Base-by-base conservation (phyloP, 805 yeast species). In the Sungouiozyma ichnusensis region DNA sequence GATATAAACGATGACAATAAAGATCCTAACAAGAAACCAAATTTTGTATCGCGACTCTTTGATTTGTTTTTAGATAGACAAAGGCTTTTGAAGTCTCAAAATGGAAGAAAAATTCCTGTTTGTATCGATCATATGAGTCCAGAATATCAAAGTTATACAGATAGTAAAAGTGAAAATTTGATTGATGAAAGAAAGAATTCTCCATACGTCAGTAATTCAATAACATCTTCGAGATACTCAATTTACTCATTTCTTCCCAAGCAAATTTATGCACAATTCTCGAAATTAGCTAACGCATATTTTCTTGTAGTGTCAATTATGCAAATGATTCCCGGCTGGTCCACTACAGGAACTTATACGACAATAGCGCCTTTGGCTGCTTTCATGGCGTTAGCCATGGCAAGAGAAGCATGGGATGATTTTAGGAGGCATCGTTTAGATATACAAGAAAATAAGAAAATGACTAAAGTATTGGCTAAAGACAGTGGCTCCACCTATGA, bases 251-350 rank as follows among this genome's bases (percentile, higher is more conserved):
- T 92, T 52, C 50, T 92, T 2, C 98, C 98, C 1, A 76, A 88
- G 47, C 97, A 92, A 56, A 60, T 92, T 33, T 71, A 77, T 48
- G 95, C 92, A 3, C 98, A 92, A 62, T 90, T 92, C 55, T 85
- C 95, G 18, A 90, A 86, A 57, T 55, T 92, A 36, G 98, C 98
- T 20, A 92, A 92, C 58, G 70, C 88, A 47, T 90, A 92, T 61
- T 92, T 92, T 63, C 65, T 92, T 73, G 70, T 79, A 2, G 92
- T 92, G 15, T 88, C 97, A 2, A 82, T 92, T 47, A 68, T 92
- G 68, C 98, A 92, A 59, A 80, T 90, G 88, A 81, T 92, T 38
- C 97, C 98, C 0, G 77, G 87, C 2, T 92, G 96, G 97, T 85
- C 96, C 1, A 86, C 98, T 4, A 92, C 98, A 0, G 98, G 97